These are phyloP conservation scores for Neurospora africana DNA, from an alignment of 495 filamentous ascomycete genomes.

Conservation along the genomic window DNA sequence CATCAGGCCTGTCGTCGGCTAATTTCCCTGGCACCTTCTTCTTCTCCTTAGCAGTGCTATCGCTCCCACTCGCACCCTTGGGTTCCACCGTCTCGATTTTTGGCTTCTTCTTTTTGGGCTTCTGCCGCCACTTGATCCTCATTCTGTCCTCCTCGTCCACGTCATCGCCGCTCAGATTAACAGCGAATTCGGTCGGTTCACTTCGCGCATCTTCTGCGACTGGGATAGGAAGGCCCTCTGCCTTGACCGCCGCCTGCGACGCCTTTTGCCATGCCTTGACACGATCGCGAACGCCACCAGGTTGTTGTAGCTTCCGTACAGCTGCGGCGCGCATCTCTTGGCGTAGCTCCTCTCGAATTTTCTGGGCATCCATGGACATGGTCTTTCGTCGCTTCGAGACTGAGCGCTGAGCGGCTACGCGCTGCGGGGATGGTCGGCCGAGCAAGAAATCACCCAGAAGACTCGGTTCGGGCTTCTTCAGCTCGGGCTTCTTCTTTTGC, in stretches of 20 bases:
- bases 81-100: constrained; percentile 13
- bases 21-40: constrained; percentile 21
- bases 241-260: constrained; percentile 44
- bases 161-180: constrained; percentile 33
- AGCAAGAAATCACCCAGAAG: constrained; percentile 44
- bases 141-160: constrained; percentile 41
- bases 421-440: constrained; percentile 38
- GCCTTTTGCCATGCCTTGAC: constrained; percentile 70
- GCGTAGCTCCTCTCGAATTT: constrained; percentile 29
- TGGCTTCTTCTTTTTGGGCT: constrained; percentile 21
- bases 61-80: constrained; percentile 14
- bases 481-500: constrained; percentile 22
- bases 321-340: constrained; percentile 40
- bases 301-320: constrained; percentile 36
- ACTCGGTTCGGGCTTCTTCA: constrained; percentile 26
- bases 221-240: constrained; percentile 20
- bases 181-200: constrained; percentile 35
- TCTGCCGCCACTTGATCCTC: constrained; percentile 35
- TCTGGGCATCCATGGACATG: constrained; percentile 26
- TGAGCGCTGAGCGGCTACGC: constrained; percentile 29
- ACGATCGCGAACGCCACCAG: constrained; percentile 49
- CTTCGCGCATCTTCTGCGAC: constrained; percentile 28
- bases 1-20: constrained; percentile 1
- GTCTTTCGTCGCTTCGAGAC: constrained; percentile 31
- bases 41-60: constrained; percentile 13